phyloP scores from a whole-genome alignment of 345 rosid species.

The Hypericum androsaemum region DNA sequence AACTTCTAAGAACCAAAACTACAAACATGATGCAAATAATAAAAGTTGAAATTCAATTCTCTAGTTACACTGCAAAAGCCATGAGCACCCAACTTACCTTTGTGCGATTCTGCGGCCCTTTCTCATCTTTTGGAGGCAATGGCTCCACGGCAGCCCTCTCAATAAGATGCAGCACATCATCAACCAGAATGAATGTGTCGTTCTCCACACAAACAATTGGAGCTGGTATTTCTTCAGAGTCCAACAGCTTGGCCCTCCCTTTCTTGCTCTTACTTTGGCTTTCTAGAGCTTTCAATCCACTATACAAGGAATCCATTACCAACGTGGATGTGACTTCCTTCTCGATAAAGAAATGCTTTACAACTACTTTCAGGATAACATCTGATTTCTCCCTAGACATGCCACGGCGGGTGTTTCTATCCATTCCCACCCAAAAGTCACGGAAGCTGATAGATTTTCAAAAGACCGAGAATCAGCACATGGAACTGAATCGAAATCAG shows the following conservation, averaged over 20 bases:
- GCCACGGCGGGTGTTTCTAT: slow-evolving; percentile 49
- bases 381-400: slow-evolving; percentile 85
- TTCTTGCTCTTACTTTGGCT: slow-evolving; percentile 59
- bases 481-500: background rate
- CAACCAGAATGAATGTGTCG: slow-evolving; percentile 71
- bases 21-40: too few species aligned
- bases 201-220: slow-evolving; percentile 67
- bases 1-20: too few species aligned
- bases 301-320: slow-evolving; percentile 97
- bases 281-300: slow-evolving; percentile 94
- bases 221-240: slow-evolving; percentile 58
- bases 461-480: slow-evolving; percentile 8
- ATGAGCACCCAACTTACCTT: slow-evolving; percentile 37
- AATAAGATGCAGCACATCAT: slow-evolving; percentile 60
- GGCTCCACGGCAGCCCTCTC: slow-evolving; percentile 83
- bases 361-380: slow-evolving; percentile 68
- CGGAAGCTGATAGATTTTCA: slow-evolving; percentile 49
- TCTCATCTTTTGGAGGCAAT: slow-evolving; percentile 79
- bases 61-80: background rate
- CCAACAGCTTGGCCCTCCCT: slow-evolving; percentile 41
- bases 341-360: slow-evolving; percentile 80
- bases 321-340: slow-evolving; percentile 93
- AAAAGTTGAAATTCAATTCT: background rate
- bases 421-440: slow-evolving; percentile 77
- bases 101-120: slow-evolving; percentile 66